Conservation (phyloP, 1,139 yeast genomes). For the Geotrichum cucujoidarum region DNA sequence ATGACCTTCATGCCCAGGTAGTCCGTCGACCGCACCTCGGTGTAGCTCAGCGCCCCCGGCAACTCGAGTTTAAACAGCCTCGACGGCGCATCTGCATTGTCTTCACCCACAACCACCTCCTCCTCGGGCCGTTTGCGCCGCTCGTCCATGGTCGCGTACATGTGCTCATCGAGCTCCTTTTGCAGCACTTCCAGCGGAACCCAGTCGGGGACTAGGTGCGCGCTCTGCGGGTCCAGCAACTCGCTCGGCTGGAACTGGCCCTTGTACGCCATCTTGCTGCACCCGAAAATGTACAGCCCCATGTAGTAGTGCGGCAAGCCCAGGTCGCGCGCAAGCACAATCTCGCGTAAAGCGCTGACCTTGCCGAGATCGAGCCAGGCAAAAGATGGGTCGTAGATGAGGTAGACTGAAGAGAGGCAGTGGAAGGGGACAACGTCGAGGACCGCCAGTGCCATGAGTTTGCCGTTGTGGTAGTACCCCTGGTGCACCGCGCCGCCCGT, state of each 20-base stretch:
- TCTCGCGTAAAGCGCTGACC: slow-evolving; percentile 67
- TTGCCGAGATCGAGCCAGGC: slow-evolving; percentile 71
- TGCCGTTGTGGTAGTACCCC: slow-evolving; percentile 60
- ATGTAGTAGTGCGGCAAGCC: slow-evolving; percentile 54
- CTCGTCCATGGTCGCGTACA: neutral
- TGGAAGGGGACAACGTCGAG: slow-evolving; percentile 65
- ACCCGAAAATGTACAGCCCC: slow-evolving; percentile 71
- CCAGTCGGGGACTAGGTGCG: slow-evolving; percentile 14
- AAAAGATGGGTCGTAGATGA: slow-evolving; percentile 83
- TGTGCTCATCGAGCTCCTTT: slow-evolving; percentile 5
- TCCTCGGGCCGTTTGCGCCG: neutral
- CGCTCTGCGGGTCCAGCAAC: slow-evolving; percentile 35
- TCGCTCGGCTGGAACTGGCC: slow-evolving; percentile 48
- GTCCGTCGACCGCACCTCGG: neutral
- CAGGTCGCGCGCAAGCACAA: slow-evolving; percentile 43
- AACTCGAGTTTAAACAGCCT: neutral
- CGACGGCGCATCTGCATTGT: neutral
- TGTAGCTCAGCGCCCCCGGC: neutral
- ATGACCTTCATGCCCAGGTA: neutral
- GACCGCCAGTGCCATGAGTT: slow-evolving; percentile 70
- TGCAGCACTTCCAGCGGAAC: slow-evolving; percentile 14
- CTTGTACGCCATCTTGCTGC: slow-evolving; percentile 80
- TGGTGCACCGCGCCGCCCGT: slow-evolving; percentile 65
- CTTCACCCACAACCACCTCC: neutral
- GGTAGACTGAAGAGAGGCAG: slow-evolving; percentile 78